Base-by-base conservation (phyloP, 2,329 filamentous ascomycete species). In the Xylaria sp. region DNA sequence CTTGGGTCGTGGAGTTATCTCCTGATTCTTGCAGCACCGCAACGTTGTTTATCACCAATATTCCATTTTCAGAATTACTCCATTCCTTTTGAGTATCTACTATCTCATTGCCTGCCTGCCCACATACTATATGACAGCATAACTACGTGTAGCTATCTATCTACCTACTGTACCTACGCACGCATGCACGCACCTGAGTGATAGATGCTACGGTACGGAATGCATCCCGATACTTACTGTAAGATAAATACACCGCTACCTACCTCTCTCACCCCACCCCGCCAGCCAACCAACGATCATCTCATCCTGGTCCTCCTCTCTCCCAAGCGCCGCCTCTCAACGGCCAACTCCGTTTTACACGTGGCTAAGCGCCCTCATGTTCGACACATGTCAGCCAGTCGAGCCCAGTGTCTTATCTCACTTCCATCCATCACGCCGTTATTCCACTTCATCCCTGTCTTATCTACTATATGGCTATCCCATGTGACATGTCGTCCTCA, bases 1-100 rank as follows among this genome's bases (percentile, higher is more conserved):
- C 57, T 55, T 60, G 51, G 57, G 50, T 12, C 57, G 42, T 60
- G 43, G 50, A 15, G 42, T 23, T 35, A 43, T 60, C 50, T 56
- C 57, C 57, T 56, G 50, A 60, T 15, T 55, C 50, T 55, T 60
- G 57, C 57, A 60, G 57, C 51, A 56, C n/a, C 33, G 57, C 31
- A 33, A 17, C 57, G 47, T 58, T 33, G 21, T 23, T 15, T 35
- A 25, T 25, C 33, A 45, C 37, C 28, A 37, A 51, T 23, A 28
- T 33, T 40, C 55, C 47, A 45, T 31, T 54, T 60, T 60, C 38
- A 54, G 49, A 40, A 60, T 4, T 21, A 35, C 21, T n/a, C 38
- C 37, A 25, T 50, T 43, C 23, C 14, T 25, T 11, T 33, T 33
- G 11, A 11, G 31, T 33, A 33, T 11, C 31, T 33, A n/a, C n/a